Evolutionary conservation across 306 rosid species (phyloP).

Genomic region (Lagenaria siceraria): DNA sequence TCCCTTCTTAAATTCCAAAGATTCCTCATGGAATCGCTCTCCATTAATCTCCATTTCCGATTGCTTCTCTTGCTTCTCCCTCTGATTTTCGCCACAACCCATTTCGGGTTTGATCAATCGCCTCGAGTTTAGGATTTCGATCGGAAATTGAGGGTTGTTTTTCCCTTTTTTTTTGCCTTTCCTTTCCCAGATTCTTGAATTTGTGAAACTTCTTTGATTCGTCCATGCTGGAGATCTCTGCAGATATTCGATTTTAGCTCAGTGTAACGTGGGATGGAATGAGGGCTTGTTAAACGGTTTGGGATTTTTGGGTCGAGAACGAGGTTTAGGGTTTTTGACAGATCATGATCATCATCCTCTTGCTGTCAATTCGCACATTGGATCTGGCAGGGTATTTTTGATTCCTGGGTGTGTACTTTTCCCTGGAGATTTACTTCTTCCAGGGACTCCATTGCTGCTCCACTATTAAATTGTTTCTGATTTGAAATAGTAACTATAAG

Average conservation of each 20-base stretch:
- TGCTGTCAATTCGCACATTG: not conserved
- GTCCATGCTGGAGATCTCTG: not conserved
- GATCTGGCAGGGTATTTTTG: not conserved
- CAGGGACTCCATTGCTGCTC: not conserved
- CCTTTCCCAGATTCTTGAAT: not conserved
- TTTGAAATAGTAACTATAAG: not conserved
- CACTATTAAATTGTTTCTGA: not conserved
- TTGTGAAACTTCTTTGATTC: not conserved
- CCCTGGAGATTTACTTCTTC: not conserved
- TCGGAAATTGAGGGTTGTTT: not conserved
- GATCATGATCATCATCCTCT: not conserved
- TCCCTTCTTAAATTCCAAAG: not conserved
- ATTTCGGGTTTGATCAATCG: not conserved
- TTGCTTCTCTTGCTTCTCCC: not conserved
- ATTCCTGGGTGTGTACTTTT: not conserved
- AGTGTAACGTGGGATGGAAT: not conserved
- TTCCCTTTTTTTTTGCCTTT: too few relatives aligned
- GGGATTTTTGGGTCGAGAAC: not conserved
- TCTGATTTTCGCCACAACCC: not conserved
- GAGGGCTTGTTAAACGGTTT: not conserved
- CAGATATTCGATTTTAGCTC: not conserved
- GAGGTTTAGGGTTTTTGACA: conserved; percentile 2
- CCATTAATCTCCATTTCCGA: not conserved
- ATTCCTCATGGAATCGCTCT: not conserved
- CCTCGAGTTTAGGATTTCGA: not conserved